These are phyloP conservation scores for Candida nanaspora DNA, from an alignment of 805 yeast genomes.

Conservation along the genomic window DNA sequence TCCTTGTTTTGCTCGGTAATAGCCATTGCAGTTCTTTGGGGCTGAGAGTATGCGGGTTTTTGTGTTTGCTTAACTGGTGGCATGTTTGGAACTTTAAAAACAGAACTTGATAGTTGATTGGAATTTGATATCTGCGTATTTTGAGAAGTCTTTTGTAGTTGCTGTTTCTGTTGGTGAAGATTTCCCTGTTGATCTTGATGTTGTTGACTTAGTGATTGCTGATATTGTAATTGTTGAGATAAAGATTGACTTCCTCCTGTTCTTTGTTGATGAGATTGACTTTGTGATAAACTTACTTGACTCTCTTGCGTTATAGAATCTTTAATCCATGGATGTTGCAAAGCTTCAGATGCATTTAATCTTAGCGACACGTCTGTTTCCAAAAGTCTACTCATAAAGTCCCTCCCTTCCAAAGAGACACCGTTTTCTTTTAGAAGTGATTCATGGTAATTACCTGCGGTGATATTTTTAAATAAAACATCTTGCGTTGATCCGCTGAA, in stretches of 20 bases:
- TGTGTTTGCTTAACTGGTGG: conserved; percentile 3
- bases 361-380: conserved; percentile 72
- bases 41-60: not conserved
- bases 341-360: conserved; percentile 68
- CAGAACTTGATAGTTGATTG: not conserved
- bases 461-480: conserved; percentile 69
- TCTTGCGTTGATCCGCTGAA: conserved; percentile 91
- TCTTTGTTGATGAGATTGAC: conserved; percentile 58
- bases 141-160: too few species aligned
- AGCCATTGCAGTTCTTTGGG: conserved; percentile 5
- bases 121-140: too few species aligned
- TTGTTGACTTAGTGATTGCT: not conserved
- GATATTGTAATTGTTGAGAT: conserved; percentile 7
- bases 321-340: conserved; percentile 76
- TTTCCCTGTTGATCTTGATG: too few species aligned
- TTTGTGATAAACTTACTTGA: conserved; percentile 58
- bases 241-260: conserved; percentile 25
- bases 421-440: conserved; percentile 53
- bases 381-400: conserved; percentile 62
- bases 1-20: too few species aligned
- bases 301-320: conserved; percentile 21
- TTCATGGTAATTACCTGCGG: conserved; percentile 72
- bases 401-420: conserved; percentile 52
- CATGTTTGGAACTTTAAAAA: conserved; percentile 7
- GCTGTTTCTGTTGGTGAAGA: too few species aligned